Percentiles rank a stretch among this genome's conserved stretches.
phyloP scores from a whole-genome alignment of 495 filamentous ascomycete genomes.

The Penicillium angulare region DNA sequence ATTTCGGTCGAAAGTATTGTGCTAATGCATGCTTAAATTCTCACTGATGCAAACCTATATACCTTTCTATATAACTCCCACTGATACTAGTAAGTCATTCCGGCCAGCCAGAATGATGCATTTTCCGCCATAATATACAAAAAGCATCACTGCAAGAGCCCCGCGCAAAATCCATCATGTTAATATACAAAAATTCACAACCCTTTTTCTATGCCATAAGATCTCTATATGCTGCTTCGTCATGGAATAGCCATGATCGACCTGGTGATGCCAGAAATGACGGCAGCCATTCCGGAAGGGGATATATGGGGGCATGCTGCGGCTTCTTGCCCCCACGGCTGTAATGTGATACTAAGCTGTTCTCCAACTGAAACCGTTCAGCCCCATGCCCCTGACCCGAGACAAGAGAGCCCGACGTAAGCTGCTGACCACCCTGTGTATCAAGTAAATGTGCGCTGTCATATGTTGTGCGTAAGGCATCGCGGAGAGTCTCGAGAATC shows the following conservation, averaged over 20 bases:
- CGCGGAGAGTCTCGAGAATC: conserved; percentile 13
- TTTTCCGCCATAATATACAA: too few relatives aligned
- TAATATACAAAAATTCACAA: too few relatives aligned
- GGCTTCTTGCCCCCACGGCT: conserved; percentile 1
- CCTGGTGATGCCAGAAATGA: conserved; percentile 11
- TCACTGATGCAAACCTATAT: too few relatives aligned
- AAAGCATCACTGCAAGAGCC: too few relatives aligned
- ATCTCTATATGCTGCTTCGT: conserved; percentile 7
- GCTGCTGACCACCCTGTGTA: background rate
- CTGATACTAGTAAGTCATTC: too few relatives aligned
- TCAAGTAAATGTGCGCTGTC: background rate
- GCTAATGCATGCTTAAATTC: too few relatives aligned
- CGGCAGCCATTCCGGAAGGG: conserved; percentile 16
- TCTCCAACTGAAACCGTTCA: conserved; percentile 9
- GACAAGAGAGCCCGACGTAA: background rate
- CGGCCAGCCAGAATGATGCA: too few relatives aligned
- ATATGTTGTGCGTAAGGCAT: background rate
- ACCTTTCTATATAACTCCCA: too few relatives aligned
- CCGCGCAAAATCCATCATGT: too few relatives aligned
- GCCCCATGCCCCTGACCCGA: background rate
- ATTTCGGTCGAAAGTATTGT: too few relatives aligned
- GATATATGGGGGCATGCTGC: background rate
- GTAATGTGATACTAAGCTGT: conserved; percentile 14
- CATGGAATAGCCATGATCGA: conserved; percentile 17
- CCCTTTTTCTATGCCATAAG: conserved; percentile 4